Base-by-base conservation (phyloP, 2,329 filamentous ascomycete species). In the Monosporascus sp. region DNA sequence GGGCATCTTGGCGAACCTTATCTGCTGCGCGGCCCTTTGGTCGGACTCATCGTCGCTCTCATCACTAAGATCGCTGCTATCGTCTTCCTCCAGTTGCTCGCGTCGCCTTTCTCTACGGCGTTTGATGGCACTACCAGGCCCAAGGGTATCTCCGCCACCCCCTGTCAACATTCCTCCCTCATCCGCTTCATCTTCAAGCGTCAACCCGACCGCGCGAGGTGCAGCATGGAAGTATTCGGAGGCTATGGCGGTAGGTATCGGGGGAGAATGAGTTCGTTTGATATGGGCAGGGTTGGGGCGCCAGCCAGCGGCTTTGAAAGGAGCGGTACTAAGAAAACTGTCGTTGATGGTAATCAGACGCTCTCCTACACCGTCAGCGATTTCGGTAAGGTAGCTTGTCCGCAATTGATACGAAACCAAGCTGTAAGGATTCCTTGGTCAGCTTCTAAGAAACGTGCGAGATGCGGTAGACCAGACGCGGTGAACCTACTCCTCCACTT, bases 1-100 rank as follows among this genome's bases (percentile, higher is more conserved):
- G 1, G 94, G 93, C 89, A 97, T 93, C 72, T 97, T 97, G 48
- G 88, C 85, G 71, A 99, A 99, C 66, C 93, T 92, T 68, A 97
- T 96, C 69, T 95, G 90, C 67, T 95, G 90, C 2, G 88, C 87
- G 45, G 89, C 87, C 51, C 88, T 71, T 57, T 85, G 80, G 53
- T 90, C 87, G 1, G 81, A 77, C 50, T 91, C 88, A 24, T 92
- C 88, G 49, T 94, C 89, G 62, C 88, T 93, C 61, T 93, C 88
- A 63, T 94, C 89, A 66, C 86, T 91, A 51, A 93, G 74, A 62
- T 93, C 89, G 65, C 88, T 92, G 70, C 89, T 94, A 65, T 93
- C 89, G 54, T 91, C 88, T 63, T 94, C 89, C 60, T 91, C 88
- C 74, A 90, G 82, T 68, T 89, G 86, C 69, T 92, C 87, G 56